phyloP scores from a whole-genome alignment of 495 filamentous ascomycete species.

The Terfezia boudieri region DNA sequence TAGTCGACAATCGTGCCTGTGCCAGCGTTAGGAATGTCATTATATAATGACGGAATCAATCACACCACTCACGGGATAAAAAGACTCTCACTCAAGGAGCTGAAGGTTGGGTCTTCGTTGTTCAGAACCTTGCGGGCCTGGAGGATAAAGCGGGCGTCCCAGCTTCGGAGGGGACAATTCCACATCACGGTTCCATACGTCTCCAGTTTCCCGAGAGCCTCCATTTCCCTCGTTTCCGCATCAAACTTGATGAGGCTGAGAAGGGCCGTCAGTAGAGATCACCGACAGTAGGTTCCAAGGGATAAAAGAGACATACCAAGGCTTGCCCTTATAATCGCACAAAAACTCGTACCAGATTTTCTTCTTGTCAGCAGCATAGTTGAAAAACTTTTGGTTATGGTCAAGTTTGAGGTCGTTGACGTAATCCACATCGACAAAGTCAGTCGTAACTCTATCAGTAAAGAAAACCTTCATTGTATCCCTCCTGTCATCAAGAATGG shows the following conservation, averaged over 20 bases:
- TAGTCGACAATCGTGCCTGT: background rate
- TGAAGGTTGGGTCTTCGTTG: slow-evolving; percentile 9
- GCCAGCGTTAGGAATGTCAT: too few species aligned
- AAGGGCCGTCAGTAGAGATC: background rate
- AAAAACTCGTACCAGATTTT: slow-evolving; percentile 13
- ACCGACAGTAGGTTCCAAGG: background rate
- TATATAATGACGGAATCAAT: too few species aligned
- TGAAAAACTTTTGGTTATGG: slow-evolving; percentile 10
- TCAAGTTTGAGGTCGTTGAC: slow-evolving; percentile 11
- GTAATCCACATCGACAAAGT: slow-evolving; percentile 11
- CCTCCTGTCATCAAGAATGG: slow-evolving; percentile 2
- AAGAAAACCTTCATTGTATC: slow-evolving; percentile 8
- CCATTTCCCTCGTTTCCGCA: slow-evolving; percentile 9
- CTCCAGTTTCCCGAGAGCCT: slow-evolving; percentile 9
- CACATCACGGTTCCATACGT: slow-evolving; percentile 9
- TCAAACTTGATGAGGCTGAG: slow-evolving; percentile 11
- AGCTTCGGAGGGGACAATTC: slow-evolving; percentile 10
- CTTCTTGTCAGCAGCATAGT: slow-evolving; percentile 3
- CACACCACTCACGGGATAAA: slow-evolving; percentile 6
- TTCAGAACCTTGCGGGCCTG: slow-evolving; percentile 6
- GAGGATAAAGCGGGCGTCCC: slow-evolving; percentile 12
- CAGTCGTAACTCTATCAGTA: slow-evolving; percentile 13
- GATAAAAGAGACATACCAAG: slow-evolving; percentile 4
- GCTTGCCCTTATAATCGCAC: slow-evolving; percentile 10
- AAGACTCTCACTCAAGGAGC: slow-evolving; percentile 7